Evolutionary conservation across 148 eudicot species (phyloP), one percentile per base, ranked within the genome.

Genomic region (Spergularia bocconei): DNA sequence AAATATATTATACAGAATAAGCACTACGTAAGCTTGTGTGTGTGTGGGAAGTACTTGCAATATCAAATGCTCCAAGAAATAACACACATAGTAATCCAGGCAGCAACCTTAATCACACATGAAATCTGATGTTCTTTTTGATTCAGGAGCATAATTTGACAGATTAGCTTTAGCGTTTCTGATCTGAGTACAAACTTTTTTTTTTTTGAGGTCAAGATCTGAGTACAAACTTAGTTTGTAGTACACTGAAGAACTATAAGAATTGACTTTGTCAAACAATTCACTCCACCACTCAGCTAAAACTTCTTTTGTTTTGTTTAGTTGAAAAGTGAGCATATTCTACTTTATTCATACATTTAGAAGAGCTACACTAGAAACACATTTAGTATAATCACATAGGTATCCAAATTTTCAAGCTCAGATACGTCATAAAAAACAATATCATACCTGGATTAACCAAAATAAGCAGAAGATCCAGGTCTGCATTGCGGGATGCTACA

Each of bases 401-500:
- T 48, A 2, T 67, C 21, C 15, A 17, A 47, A 38, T 52, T 57
- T 73, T 21, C 21, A 70, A 23, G 25, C 25, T 23, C 25, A 23
- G 25, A 23, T 9, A 13, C 12, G 33, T 44, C 72, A 41, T 53
- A 21, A 78, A 38, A 54, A 33, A 51, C 65, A 13, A 72, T 50
- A 55, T 4, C 69, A 59, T 74, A 83, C 86, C 86, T 77, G 86
- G 79, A 56, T 83, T 83, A 36, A 78, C 78, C 74, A 83, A 74
- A 73, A 80, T 66, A 41, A 83, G 79, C 55, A 86, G 67, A 66
- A 91, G 84, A 81, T 93, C 93, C 55, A 87, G 77, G 65, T 86
- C 79, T 38, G 89, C 91, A 72, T 83, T 85, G 63, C 91, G 89
- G 11, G 93, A 87, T 69, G 98, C 98, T 70, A 93, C 87, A 53